Base-by-base conservation (phyloP, 768 basidiomycete genomes). In the Lactarius akahatsu region DNA sequence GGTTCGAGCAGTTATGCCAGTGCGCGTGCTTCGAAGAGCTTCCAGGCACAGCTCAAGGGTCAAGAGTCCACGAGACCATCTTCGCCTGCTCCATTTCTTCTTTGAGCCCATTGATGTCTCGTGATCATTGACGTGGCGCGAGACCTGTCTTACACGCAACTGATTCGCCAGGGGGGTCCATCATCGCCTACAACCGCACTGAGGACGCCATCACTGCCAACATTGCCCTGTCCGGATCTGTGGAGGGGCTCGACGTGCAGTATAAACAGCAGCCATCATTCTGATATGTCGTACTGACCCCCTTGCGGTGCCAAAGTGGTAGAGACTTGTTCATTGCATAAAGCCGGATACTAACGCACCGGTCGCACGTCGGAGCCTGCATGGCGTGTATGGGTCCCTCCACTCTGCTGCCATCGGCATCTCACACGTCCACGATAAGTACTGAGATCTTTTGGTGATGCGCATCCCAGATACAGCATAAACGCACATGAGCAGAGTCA, bases 101-200 rank as follows among this genome's bases (percentile, higher is more conserved):
- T 41, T 58, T 16, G 26, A 26, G 28, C 30, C 38, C 15, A 26
- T 41, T 52, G 23, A 40, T 50, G 41, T 58, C 65, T 32, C 47
- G 57, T 63, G 62, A 63, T 63, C 43, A 5, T 62, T 63, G 66
- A 55, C 47, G 28, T 63, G 50, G 26, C 23, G 62, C n/a, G 61
- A 43, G 40, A 52, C 57, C 32, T 59, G 61, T 38, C 58, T 40
- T 28, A 28, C 28, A 62, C 9, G 13, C 34, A 41, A 38, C 45
- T 66, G 65, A 66, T 66, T 62, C 65, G 60, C 65, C 60, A 66
- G 65, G 65, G 30, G 64, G 61, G 54, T 23, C 45, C 55, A 57
- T 50, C 28, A 32, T 62, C 30, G 56, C 50, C 50, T 52, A 62
- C 66, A 34, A 55, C 23, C 38, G 38, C 47, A 52, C n/a, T 62